A percentile compares a stretch with the other conserved stretches of the same genome.
Evolutionary conservation across 176 grass and related monocot species (phyloP).

Genomic region (Alloteropsis semialata): DNA sequence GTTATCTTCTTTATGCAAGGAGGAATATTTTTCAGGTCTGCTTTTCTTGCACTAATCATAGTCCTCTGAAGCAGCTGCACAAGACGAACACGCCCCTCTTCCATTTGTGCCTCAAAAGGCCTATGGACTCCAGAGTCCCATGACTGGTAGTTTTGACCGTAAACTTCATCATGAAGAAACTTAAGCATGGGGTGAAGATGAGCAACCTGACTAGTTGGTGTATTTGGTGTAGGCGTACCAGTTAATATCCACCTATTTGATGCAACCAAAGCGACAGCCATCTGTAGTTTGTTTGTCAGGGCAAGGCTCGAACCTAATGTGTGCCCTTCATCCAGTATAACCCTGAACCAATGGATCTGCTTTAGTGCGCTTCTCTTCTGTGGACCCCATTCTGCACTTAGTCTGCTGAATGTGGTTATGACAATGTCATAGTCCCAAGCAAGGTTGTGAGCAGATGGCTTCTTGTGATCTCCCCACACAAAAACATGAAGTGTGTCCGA

Average conservation of each 20-base stretch:
- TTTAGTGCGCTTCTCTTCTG: constrained; percentile 77
- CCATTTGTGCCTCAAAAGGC: constrained; percentile 83
- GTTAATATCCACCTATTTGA: constrained; percentile 97
- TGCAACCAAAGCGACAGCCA: constrained; percentile 89
- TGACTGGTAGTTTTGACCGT: constrained; percentile 76
- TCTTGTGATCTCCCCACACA: constrained; percentile 69
- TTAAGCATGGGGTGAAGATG: constrained; percentile 95
- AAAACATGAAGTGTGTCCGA: constrained; percentile 61
- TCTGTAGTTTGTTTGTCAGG: constrained; percentile 92
- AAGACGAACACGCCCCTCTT: constrained; percentile 67
- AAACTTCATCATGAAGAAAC: constrained; percentile 93
- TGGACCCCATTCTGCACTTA: constrained; percentile 87
- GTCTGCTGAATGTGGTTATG: constrained; percentile 88
- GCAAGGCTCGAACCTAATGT: constrained; percentile 88
- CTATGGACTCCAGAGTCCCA: constrained; percentile 82
- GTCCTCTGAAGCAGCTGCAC: constrained; percentile 73
- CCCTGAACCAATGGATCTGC: constrained; percentile 94
- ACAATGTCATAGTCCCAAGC: constrained; percentile 98
- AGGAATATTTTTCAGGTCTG: constrained; percentile 86
- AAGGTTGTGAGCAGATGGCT: constrained; percentile 70
- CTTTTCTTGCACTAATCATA: constrained; percentile 97
- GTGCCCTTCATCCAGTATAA: constrained; percentile 98
- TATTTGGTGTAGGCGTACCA: constrained; percentile 94
- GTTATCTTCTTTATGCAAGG: constrained; percentile 81
- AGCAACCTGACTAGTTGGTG: constrained; percentile 87